These are phyloP conservation scores for Castanea sativa DNA, from an alignment of 306 rosid genomes.

Conservation along the genomic window DNA sequence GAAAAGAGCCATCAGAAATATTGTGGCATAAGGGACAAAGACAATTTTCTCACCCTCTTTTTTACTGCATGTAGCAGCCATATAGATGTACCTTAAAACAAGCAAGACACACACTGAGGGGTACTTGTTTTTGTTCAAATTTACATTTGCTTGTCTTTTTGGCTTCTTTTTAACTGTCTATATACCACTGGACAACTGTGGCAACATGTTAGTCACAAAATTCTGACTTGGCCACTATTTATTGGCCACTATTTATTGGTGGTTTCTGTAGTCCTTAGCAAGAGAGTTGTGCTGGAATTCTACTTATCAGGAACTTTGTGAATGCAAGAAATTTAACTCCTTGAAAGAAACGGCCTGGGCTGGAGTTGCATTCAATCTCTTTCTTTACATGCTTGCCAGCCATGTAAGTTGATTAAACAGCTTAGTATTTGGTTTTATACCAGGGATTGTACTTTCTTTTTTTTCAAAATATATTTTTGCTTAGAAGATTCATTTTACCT, in stretches of 20 bases:
- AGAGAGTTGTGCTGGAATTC: conserved; percentile 32
- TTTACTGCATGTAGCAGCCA: not conserved
- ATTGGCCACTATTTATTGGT: conserved; percentile 73
- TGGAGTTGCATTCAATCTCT: conserved; percentile 93
- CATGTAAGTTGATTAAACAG: conserved; percentile 63
- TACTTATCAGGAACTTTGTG: conserved; percentile 24
- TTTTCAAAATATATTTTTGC: not conserved
- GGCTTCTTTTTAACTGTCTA: conserved; percentile 36
- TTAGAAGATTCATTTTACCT: not conserved
- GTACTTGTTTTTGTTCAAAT: conserved; percentile 30
- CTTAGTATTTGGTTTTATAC: not conserved
- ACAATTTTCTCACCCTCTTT: conserved; percentile 2
- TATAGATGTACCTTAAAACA: not conserved
- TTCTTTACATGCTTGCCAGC: conserved; percentile 96
- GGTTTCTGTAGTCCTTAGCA: conserved; percentile 53
- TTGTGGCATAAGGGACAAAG: conserved; percentile 2
- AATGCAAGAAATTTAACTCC: conserved; percentile 19
- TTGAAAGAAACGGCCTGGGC: conserved; percentile 99
- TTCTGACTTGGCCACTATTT: conserved; percentile 61
- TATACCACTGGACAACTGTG: conserved; percentile 26
- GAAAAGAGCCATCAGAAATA: not conserved
- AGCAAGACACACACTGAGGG: conserved; percentile 2
- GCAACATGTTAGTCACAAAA: conserved; percentile 28
- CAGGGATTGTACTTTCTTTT: not conserved
- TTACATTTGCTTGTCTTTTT: conserved; percentile 40